Evolutionary conservation across 2,329 filamentous ascomycete species (phyloP).

Genomic region (Madurella mycetomatis): DNA sequence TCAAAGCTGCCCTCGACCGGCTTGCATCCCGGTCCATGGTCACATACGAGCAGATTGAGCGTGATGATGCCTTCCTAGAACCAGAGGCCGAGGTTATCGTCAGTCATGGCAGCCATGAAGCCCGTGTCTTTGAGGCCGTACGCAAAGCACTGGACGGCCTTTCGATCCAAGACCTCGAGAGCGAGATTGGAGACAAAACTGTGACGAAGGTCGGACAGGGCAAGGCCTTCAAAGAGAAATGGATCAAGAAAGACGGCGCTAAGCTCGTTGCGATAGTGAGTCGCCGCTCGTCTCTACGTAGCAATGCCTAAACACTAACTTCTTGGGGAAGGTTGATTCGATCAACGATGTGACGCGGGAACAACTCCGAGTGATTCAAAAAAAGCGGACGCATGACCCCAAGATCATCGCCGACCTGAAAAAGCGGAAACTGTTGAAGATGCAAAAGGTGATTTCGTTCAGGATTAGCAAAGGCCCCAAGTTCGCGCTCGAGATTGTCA

Average conservation of each 20-base stretch:
- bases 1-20: slow-evolving; percentile 87
- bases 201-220: slow-evolving; percentile 83
- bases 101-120: slow-evolving; percentile 74
- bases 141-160: slow-evolving; percentile 71
- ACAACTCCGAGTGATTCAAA: slow-evolving; percentile 67
- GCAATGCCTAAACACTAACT: slow-evolving; percentile 44
- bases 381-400: slow-evolving; percentile 65
- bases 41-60: slow-evolving; percentile 75
- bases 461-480: slow-evolving; percentile 79
- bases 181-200: slow-evolving; percentile 65
- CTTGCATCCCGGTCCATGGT: slow-evolving; percentile 83
- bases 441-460: slow-evolving; percentile 83
- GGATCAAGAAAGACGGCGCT: slow-evolving; percentile 58
- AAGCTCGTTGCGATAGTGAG: slow-evolving; percentile 49
- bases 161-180: slow-evolving; percentile 69
- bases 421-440: slow-evolving; percentile 84
- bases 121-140: slow-evolving; percentile 73
- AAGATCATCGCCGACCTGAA: slow-evolving; percentile 78
- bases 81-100: slow-evolving; percentile 68
- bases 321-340: slow-evolving; percentile 53
- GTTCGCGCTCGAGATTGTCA: slow-evolving; percentile 80
- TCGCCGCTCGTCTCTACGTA: slow-evolving; percentile 33
- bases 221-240: slow-evolving; percentile 83
- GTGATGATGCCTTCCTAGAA: slow-evolving; percentile 72
- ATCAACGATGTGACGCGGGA: slow-evolving; percentile 77